Conservation (phyloP, 768 basidiomycete species). For the Rhizopogon salebrosus region DNA sequence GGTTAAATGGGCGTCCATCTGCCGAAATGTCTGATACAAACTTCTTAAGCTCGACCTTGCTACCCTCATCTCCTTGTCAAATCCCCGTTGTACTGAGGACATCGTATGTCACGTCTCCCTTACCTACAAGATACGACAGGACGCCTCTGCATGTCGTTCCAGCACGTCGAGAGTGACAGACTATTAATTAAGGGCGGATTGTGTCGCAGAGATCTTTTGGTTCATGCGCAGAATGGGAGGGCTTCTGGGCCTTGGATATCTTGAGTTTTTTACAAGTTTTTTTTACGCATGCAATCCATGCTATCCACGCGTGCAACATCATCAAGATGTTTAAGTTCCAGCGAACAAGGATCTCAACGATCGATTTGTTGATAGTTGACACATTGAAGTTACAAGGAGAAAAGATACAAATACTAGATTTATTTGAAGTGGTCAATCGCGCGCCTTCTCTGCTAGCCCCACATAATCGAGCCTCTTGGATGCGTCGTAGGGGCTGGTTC, state of each 20-base stretch:
- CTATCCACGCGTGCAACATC: too few species aligned
- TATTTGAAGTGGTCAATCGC: too few species aligned
- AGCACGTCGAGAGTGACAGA: conserved; percentile 3
- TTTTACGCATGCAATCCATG: neutral
- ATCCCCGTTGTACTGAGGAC: neutral
- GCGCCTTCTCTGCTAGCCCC: too few species aligned
- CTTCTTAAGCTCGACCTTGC: conserved; percentile 1
- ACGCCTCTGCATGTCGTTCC: conserved; percentile 1
- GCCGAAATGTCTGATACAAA: conserved; percentile 2
- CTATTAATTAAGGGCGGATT: conserved; percentile 3
- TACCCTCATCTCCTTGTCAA: neutral
- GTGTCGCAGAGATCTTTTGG: conserved; percentile 2
- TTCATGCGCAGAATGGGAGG: conserved; percentile 1
- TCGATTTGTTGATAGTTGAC: too few species aligned
- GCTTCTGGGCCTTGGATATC: neutral
- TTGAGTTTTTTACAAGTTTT: too few species aligned
- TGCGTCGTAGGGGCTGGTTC: too few species aligned
- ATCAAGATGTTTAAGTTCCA: too few species aligned
- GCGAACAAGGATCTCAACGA: too few species aligned
- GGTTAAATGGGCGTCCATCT: neutral
- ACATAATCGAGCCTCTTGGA: too few species aligned
- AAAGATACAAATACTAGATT: too few species aligned
- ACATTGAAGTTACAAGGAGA: too few species aligned
- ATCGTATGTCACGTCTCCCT: neutral
- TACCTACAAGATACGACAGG: neutral